Evolutionary conservation across 164 flowering plant species (phyloP).

Genomic region (Berberis thunbergii): DNA sequence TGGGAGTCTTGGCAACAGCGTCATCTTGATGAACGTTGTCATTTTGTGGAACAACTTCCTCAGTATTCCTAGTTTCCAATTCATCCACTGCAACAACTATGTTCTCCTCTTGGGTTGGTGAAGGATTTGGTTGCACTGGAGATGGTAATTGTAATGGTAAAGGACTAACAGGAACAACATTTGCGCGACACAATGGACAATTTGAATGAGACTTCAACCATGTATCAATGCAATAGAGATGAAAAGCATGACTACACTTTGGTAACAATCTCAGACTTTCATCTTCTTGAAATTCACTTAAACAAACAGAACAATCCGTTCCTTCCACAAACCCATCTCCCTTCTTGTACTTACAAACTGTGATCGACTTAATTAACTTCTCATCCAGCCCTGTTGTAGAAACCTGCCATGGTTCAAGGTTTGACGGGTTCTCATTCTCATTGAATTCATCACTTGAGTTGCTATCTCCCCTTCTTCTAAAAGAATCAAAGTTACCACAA

Average conservation of each 20-base stretch:
- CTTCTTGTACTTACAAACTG: constrained; percentile 53
- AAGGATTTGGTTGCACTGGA: constrained; percentile 13
- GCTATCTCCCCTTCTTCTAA: constrained; percentile 11
- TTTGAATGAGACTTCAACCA: constrained; percentile 75
- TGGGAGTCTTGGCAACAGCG: constrained; percentile 21
- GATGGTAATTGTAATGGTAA: constrained; percentile 13
- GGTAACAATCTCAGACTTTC: constrained; percentile 68
- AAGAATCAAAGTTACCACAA: constrained; percentile 30
- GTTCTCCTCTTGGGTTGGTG: constrained; percentile 11
- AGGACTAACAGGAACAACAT: constrained; percentile 18
- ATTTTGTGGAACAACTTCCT: constrained; percentile 3
- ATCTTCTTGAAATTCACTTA: constrained; percentile 61
- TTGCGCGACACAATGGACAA: constrained; percentile 81
- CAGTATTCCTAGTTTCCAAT: constrained; percentile 10
- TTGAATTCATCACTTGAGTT: constrained; percentile 18
- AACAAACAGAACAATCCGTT: constrained; percentile 81
- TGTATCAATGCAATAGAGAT: constrained; percentile 69
- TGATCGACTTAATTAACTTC: constrained; percentile 51
- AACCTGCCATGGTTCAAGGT: constrained; percentile 39
- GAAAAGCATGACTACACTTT: constrained; percentile 87
- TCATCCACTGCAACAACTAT: constrained; percentile 7
- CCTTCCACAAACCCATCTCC: constrained; percentile 63
- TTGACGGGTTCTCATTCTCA: constrained; percentile 20
- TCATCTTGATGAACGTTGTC: background rate
- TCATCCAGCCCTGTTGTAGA: constrained; percentile 55